Evolutionary conservation across 495 filamentous ascomycete genomes (phyloP).

Genomic region (Penicillium riverlandense): DNA sequence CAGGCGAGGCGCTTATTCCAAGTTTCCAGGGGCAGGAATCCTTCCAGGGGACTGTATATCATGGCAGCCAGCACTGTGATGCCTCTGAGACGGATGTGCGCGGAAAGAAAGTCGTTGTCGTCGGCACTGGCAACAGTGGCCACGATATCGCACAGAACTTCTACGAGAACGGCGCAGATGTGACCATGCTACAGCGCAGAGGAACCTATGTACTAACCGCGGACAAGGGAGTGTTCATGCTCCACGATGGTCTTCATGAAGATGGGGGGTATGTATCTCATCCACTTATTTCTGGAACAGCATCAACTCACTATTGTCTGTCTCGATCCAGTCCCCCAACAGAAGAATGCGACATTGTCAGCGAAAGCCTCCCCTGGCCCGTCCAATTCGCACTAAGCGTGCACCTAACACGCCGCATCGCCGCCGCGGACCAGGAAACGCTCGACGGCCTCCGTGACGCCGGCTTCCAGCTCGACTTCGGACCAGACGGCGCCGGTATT

Average conservation of each 20-base stretch:
- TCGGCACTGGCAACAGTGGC: conserved; percentile 77
- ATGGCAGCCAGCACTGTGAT: conserved; percentile 35
- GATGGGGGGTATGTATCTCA: conserved; percentile 40
- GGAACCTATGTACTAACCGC: conserved; percentile 66
- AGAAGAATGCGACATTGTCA: not conserved
- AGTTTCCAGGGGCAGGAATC: conserved; percentile 33
- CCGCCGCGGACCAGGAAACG: conserved; percentile 30
- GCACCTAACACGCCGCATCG: not conserved
- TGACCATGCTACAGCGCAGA: conserved; percentile 74
- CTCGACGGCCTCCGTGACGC: conserved; percentile 50
- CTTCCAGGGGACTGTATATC: conserved; percentile 43
- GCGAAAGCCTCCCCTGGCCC: not conserved
- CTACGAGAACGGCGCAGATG: conserved; percentile 64
- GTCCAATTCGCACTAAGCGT: not conserved
- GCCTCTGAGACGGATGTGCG: conserved; percentile 27
- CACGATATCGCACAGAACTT: conserved; percentile 82
- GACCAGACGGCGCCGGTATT: conserved; percentile 51
- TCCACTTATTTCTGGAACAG: no score
- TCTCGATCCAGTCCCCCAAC: not conserved
- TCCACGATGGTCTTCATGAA: conserved; percentile 52
- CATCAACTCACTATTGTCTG: no score
- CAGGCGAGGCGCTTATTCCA: conserved; percentile 41
- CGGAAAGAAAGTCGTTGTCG: conserved; percentile 66
- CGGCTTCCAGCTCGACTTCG: conserved; percentile 56
- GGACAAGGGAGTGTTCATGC: conserved; percentile 49